Evolutionary conservation across 768 basidiomycete species (phyloP).

Genomic region (Rhodotorula kratochvilovae): DNA sequence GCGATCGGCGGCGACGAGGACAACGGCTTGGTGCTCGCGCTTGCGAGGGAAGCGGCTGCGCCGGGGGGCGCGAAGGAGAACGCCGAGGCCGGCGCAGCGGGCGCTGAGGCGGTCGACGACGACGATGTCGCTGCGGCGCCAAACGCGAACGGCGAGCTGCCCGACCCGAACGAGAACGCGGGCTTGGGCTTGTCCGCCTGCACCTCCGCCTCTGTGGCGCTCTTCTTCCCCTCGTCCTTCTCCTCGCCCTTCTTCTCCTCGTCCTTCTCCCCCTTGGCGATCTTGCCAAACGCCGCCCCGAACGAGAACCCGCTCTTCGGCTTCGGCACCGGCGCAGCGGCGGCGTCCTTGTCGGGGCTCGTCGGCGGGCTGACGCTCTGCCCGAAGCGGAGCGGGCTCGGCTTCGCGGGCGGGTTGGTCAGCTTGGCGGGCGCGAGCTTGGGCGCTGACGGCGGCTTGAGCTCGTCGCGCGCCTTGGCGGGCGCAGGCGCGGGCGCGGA

Average conservation of each 20-base stretch:
- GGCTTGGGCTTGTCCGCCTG: slow-evolving; percentile 18
- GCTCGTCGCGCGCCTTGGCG: background rate
- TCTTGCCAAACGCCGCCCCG: slow-evolving; percentile 41
- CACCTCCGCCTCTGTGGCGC: background rate
- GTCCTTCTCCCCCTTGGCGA: slow-evolving; percentile 45
- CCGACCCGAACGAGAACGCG: slow-evolving; percentile 26
- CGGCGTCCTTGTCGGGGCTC: background rate
- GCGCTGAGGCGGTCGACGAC: background rate
- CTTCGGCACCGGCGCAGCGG: background rate
- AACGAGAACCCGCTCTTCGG: slow-evolving; percentile 27
- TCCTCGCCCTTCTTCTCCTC: slow-evolving; percentile 37
- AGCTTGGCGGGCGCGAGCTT: slow-evolving; percentile 33
- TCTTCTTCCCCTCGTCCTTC: slow-evolving; percentile 31
- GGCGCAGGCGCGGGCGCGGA: background rate
- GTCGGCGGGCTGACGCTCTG: slow-evolving; percentile 34
- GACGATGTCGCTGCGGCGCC: background rate
- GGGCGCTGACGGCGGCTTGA: slow-evolving; percentile 25
- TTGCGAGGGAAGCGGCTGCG: background rate
- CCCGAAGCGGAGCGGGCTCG: slow-evolving; percentile 32
- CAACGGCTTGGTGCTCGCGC: slow-evolving; percentile 1
- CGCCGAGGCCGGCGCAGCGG: background rate
- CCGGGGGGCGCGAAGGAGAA: background rate
- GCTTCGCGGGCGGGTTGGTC: slow-evolving; percentile 32
- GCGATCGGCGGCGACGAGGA: slow-evolving; percentile 31
- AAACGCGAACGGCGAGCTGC: slow-evolving; percentile 7